Conservation (phyloP, 2,329 filamentous ascomycete species). For the Geosmithia putterillii region DNA sequence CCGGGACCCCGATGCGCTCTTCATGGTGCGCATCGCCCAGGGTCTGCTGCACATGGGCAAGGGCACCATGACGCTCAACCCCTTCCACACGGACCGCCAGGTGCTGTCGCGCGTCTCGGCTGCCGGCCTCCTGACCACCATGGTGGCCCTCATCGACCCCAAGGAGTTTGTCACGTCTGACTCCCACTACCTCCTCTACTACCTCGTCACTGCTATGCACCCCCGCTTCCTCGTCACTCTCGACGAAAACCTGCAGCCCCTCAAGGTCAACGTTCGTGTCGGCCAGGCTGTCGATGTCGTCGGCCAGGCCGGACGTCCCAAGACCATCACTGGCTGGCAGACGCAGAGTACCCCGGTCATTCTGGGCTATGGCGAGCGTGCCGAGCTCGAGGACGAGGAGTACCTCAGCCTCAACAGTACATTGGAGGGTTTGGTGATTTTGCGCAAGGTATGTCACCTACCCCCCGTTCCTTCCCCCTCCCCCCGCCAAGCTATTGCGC, state of each 20-base stretch:
- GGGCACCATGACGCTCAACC: conserved; percentile 87
- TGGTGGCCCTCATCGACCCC: conserved; percentile 89
- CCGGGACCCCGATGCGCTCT: conserved; percentile 86
- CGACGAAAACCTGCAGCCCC: conserved; percentile 84
- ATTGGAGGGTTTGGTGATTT: conserved; percentile 87
- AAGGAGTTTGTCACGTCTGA: conserved; percentile 64
- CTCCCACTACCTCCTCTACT: conserved; percentile 91
- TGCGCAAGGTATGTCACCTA: conserved; percentile 67
- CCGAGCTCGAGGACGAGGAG: conserved; percentile 94
- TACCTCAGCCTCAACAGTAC: conserved; percentile 87
- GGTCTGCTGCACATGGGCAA: conserved; percentile 98
- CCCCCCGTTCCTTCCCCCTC: not conserved
- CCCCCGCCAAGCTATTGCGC: not conserved
- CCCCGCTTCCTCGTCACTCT: conserved; percentile 93
- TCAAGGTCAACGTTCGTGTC: conserved; percentile 92
- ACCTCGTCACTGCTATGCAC: conserved; percentile 91
- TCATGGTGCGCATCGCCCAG: conserved; percentile 98
- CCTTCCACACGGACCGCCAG: conserved; percentile 98
- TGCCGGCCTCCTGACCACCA: conserved; percentile 77
- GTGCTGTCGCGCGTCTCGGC: conserved; percentile 86
- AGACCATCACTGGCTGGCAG: conserved; percentile 99
- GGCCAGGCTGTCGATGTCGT: conserved; percentile 98
- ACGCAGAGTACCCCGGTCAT: conserved; percentile 98
- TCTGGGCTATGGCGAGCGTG: conserved; percentile 86
- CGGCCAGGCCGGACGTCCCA: conserved; percentile 88